A percentile compares a stretch with the other conserved stretches of the same genome.
phyloP scores from a whole-genome alignment of 2,329 filamentous ascomycete species.

The Claviceps paspali region DNA sequence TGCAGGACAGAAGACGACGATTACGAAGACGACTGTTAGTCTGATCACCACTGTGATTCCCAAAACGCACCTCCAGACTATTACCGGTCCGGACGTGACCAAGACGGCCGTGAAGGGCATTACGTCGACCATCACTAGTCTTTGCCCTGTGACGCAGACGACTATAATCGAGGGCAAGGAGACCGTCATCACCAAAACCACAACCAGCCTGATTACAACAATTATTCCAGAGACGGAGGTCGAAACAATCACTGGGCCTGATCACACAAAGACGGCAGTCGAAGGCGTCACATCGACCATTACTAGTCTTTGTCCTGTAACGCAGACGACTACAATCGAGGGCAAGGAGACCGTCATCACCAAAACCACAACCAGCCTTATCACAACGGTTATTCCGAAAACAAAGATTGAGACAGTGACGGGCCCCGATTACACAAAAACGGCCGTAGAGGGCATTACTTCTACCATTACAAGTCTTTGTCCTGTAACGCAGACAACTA shows the following conservation, averaged over 20 bases:
- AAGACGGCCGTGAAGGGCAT: conserved; percentile 18
- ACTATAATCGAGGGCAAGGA: conserved; percentile 14
- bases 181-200: conserved; percentile 11
- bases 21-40: conserved; percentile 12
- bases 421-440: not conserved
- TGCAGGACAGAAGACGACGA: conserved; percentile 7
- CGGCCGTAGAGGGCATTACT: not conserved
- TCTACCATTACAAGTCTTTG: not conserved
- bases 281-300: conserved; percentile 24
- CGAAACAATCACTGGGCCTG: conserved; percentile 16
- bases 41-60: conserved; percentile 15
- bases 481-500: not conserved
- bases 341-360: conserved; percentile 9
- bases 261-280: conserved; percentile 18
- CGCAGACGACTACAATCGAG: conserved; percentile 17
- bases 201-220: conserved; percentile 12
- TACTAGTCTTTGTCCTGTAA: conserved; percentile 28
- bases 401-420: conserved; percentile 9
- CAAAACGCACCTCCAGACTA: conserved; percentile 15
- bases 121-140: conserved; percentile 25
- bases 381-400: conserved; percentile 15
- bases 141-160: conserved; percentile 25
- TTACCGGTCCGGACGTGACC: conserved; percentile 17
- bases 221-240: conserved; percentile 14
- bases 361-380: conserved; percentile 11